Conservation (phyloP, 2,329 filamentous ascomycete species). For the Aspergillus udagawae region DNA sequence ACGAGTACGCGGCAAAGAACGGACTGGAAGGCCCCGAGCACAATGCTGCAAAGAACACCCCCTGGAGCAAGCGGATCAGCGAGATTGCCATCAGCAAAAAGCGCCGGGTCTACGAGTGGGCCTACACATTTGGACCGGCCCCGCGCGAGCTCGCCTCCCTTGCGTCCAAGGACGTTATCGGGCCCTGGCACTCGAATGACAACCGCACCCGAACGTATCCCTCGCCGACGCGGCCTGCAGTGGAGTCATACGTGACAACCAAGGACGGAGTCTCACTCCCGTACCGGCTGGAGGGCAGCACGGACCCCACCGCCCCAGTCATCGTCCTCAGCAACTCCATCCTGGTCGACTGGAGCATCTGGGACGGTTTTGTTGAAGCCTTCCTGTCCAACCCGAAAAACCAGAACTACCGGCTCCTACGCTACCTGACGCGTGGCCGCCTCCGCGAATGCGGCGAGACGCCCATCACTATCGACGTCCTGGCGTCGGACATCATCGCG, state of each 20-base stretch:
- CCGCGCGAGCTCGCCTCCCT: slow-evolving; percentile 64
- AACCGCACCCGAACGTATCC: slow-evolving; percentile 52
- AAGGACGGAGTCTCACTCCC: slow-evolving; percentile 65
- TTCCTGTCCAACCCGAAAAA: slow-evolving; percentile 53
- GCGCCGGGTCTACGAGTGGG: slow-evolving; percentile 64
- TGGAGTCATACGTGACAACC: slow-evolving; percentile 66
- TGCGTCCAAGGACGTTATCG: slow-evolving; percentile 42
- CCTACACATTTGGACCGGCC: slow-evolving; percentile 75
- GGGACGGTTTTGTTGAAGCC: slow-evolving; percentile 67
- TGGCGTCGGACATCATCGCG: slow-evolving; percentile 63
- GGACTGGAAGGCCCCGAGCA: slow-evolving; percentile 63
- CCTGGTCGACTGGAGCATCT: slow-evolving; percentile 73
- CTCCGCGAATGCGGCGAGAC: slow-evolving; percentile 35
- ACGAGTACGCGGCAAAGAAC: slow-evolving; percentile 68
- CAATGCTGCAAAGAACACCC: slow-evolving; percentile 59
- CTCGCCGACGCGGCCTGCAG: slow-evolving; percentile 45
- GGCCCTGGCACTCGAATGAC: slow-evolving; percentile 54
- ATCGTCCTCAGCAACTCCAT: slow-evolving; percentile 78
- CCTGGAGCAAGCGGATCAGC: slow-evolving; percentile 57
- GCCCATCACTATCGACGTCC: slow-evolving; percentile 58
- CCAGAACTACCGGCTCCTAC: slow-evolving; percentile 64
- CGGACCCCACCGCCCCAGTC: slow-evolving; percentile 62
- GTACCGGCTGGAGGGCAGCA: slow-evolving; percentile 71
- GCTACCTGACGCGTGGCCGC: slow-evolving; percentile 74
- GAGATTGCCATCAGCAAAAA: slow-evolving; percentile 56